Evolutionary conservation across 306 rosid species (phyloP), one percentile per base, ranked within the genome.

Genomic region (Dicorynia guianensis): DNA sequence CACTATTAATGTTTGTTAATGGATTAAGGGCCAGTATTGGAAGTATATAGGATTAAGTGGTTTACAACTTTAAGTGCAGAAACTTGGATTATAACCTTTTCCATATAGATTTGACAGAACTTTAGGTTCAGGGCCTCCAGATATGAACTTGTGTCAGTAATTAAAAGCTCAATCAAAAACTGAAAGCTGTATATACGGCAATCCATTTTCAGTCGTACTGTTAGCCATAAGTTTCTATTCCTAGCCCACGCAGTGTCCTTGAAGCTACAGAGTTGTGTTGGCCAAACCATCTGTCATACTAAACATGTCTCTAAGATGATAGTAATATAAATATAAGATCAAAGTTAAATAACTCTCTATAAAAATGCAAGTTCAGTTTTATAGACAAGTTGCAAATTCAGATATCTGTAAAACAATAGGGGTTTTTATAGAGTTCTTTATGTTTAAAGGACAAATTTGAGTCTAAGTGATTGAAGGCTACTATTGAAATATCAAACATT

Each of bases 1-100:
- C 19, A 71, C 52, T 30, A 38, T 46, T 53, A 43, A 53, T 72
- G 30, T 52, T 35, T 12, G 49, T 71, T 71, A 1, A 78, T 72
- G 11, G 43, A 36, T 36, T 25, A 46, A 61, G 25, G 8, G 2
- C 40, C 14, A 20, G 7, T 61, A 61, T 13, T 5, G 35, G 66
- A 4, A 40, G 38, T 30, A 57, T 35, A 13, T 12, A 3, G 25
- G 13, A 38, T 38, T 61, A 25, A 61, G 66, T 18, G 35, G 47
- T 35, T 13, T 36, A 13, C 25, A 3, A 14, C 66, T 46, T n/a
- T 36, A 61, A 36, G 12, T 61, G 30, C 66, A 13, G 63, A 57
- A 57, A 10, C 40, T 57, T 57, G 38, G 9, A 13, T 10, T 57
- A 25, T 12, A 25, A 33, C 8, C 6, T 1, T 50, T 50, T 50